These are phyloP conservation scores for Dictyostelium citrinum DNA, from an alignment of 78 protist genomes.

Conservation along the genomic window DNA sequence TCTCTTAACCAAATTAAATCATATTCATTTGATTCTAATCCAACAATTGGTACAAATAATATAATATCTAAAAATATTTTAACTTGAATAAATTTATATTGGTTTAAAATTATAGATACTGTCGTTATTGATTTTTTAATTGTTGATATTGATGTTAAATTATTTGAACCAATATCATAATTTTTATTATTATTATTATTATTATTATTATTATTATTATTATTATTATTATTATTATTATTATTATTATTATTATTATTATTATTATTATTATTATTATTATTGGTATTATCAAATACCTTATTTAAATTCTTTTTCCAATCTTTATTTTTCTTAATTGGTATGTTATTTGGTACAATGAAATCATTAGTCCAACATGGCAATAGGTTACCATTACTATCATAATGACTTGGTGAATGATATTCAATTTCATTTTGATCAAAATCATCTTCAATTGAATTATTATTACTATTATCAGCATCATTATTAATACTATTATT, in stretches of 20 bases:
- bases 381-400: background rate
- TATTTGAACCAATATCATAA: no score
- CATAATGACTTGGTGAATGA: constrained; percentile 9
- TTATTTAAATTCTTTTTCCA: background rate
- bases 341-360: background rate
- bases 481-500: no score
- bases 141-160: background rate
- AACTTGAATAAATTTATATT: background rate
- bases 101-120: background rate
- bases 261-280: background rate
- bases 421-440: background rate
- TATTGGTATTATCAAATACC: background rate
- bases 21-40: background rate
- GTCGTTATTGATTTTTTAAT: background rate
- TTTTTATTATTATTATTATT: background rate
- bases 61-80: constrained; percentile 1
- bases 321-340: background rate
- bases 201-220: background rate
- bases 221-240: background rate
- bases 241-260: background rate
- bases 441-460: background rate
- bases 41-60: background rate
- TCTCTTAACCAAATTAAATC: background rate
- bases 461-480: no score
- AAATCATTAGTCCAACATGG: background rate